Evolutionary conservation across 371 early-diverging fungal species (phyloP).

Genomic region (Basidiobolus meristosporus): DNA sequence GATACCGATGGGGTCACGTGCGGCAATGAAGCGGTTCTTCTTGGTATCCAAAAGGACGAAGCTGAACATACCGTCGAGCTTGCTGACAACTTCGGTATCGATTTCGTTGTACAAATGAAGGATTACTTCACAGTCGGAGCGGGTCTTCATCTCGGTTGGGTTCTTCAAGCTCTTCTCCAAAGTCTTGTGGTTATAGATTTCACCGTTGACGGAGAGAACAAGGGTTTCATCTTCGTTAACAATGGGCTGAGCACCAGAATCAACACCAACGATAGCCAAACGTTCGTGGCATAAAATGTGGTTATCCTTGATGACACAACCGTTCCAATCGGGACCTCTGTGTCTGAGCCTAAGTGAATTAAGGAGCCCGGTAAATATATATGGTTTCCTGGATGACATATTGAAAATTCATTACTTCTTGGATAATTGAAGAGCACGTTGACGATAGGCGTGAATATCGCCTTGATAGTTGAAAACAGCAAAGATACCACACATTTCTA

Average conservation of each 20-base stretch:
- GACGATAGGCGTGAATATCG: slow-evolving; percentile 53
- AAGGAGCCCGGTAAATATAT: no score
- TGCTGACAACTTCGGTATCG: slow-evolving; percentile 52
- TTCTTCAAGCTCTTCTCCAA: slow-evolving; percentile 55
- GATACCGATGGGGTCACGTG: slow-evolving; percentile 93
- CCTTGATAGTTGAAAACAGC: slow-evolving; percentile 74
- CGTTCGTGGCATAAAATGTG: slow-evolving; percentile 89
- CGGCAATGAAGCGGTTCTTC: slow-evolving; percentile 64
- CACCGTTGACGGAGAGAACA: slow-evolving; percentile 85
- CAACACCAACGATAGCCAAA: slow-evolving; percentile 91
- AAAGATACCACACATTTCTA: slow-evolving; percentile 87
- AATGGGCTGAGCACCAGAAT: slow-evolving; percentile 87
- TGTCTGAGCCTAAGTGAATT: slow-evolving; percentile 41
- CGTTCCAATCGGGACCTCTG: slow-evolving; percentile 95
- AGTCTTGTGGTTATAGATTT: slow-evolving; percentile 92
- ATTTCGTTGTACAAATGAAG: slow-evolving; percentile 80
- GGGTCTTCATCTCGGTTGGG: slow-evolving; percentile 59
- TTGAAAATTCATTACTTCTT: slow-evolving; percentile 43
- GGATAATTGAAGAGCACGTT: slow-evolving; percentile 63
- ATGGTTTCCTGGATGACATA: neutral
- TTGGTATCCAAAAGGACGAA: slow-evolving; percentile 79
- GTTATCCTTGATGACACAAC: slow-evolving; percentile 55
- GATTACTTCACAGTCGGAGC: slow-evolving; percentile 93
- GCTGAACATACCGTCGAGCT: slow-evolving; percentile 89
- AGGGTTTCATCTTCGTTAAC: slow-evolving; percentile 68